Base-by-base conservation (phyloP, 2,329 filamentous ascomycete species). In the Cryphonectria radicalis region DNA sequence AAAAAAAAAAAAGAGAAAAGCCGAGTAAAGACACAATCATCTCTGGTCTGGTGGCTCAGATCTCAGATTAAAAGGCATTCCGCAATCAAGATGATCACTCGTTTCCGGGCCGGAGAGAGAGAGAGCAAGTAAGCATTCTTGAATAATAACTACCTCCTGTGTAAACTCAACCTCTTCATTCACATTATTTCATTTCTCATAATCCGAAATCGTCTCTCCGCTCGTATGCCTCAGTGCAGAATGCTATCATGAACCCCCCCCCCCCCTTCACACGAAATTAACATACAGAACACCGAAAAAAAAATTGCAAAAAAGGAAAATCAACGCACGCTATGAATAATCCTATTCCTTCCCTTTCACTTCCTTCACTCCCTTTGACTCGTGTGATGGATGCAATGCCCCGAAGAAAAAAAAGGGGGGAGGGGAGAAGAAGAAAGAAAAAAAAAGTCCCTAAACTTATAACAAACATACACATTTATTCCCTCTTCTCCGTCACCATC, bases 401-500 rank as follows among this genome's bases (percentile, higher is more conserved):
- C 25, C 6, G 13, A 28, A 28, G 28, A 28, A 28, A 2, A 28
- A 28, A 28, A 28, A 28, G 28, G 28, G 2, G 28, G 28, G 2
- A 28, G 2, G 2, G 28, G 28, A 28, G 2, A 28, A 28, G 28
- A 28, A 28, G 2, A 2, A 28, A 28, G 28, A 28, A 28, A 2
- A 28, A 28, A 17, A 28, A 0, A 7, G 25, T 32, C 4, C 55
- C 14, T 19, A 19, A 8, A 32, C 6, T 19, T 32, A 32, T 28
- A 50, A 50, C 46, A 50, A n/a, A 50, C 43, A 50, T 50, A 32
- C 28, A 19, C 28, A 19, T 10, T 22, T 59, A 46, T 14, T 63
- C 64, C 19, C 50, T 22, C 1, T 72, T 69, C 62, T 50, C 17
- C 3, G 72, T 68, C 57, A 77, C 72, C 65, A 80, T 67, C 62